These are phyloP conservation scores for Myrica gale DNA, from an alignment of 306 rosid species.

Conservation along the genomic window DNA sequence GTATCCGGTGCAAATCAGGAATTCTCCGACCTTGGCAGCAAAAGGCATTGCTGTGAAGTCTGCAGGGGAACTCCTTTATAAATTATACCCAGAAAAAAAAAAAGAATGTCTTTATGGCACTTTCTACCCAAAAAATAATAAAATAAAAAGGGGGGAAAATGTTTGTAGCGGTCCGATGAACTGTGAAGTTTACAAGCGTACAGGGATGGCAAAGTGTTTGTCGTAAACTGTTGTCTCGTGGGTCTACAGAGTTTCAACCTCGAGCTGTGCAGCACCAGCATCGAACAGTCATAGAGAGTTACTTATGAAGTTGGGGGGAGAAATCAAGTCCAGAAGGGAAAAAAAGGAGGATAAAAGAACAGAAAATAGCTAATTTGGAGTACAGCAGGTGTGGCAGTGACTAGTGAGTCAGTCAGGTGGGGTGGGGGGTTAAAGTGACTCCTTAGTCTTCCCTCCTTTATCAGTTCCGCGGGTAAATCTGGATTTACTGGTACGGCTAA, in stretches of 20 bases:
- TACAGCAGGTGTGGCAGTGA: conserved; percentile 26
- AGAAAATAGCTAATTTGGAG: not conserved
- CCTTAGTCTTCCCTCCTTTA: no score
- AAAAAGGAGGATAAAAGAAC: not conserved
- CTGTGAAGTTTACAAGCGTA: no score
- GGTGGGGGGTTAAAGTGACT: no score
- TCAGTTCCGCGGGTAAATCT: not conserved
- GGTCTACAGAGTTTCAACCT: not conserved
- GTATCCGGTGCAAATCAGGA: not conserved
- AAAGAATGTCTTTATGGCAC: no score
- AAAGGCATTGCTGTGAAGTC: not conserved
- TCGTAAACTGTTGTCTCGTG: not conserved
- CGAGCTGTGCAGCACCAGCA: not conserved
- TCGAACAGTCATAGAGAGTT: not conserved
- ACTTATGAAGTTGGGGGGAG: not conserved
- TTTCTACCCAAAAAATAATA: no score
- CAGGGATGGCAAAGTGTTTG: not conserved
- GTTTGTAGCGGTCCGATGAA: not conserved
- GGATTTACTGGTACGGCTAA: not conserved
- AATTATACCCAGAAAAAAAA: no score
- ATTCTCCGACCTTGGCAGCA: no score
- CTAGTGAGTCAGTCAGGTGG: not conserved
- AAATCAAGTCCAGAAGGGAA: not conserved
- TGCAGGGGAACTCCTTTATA: not conserved
- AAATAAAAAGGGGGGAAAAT: not conserved